Evolutionary conservation across 306 rosid genomes (phyloP).

Genomic region (Mimosa pudica): DNA sequence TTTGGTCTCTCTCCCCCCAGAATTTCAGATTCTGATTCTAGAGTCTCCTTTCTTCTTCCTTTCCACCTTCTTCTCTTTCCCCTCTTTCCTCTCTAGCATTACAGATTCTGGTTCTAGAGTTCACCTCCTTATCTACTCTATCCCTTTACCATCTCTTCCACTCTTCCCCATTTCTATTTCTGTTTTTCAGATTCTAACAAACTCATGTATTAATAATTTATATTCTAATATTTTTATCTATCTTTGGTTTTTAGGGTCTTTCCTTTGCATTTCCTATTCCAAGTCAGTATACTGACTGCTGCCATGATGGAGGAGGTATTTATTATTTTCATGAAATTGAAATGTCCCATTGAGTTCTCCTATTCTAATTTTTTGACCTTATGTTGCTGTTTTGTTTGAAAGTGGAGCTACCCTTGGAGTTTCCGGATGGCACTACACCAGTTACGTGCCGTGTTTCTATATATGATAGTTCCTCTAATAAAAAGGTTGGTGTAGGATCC

Average conservation of each 20-base stretch:
- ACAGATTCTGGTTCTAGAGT: no score
- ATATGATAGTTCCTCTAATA: conserved; percentile 82
- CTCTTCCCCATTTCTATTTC: no score
- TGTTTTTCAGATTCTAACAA: no score
- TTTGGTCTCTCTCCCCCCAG: no score
- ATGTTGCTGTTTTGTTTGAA: conserved; percentile 21
- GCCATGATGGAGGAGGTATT: conserved; percentile 88
- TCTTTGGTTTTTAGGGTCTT: conserved; percentile 67
- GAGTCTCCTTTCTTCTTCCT: no score
- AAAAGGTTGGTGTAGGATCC: conserved; percentile 92
- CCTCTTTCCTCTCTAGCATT: no score
- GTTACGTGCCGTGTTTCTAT: conserved; percentile 94
- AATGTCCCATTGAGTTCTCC: conserved; percentile 18
- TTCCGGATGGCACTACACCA: conserved; percentile 98
- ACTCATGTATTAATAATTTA: background rate
- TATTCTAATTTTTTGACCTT: conserved; percentile 32
- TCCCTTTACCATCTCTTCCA: no score
- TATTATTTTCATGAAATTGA: conserved; percentile 22
- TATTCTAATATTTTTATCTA: conserved; percentile 16
- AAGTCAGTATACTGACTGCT: conserved; percentile 82
- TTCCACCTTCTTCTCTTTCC: no score
- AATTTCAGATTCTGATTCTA: no score
- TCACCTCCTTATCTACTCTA: no score
- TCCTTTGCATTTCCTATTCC: conserved; percentile 99
- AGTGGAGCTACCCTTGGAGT: conserved; percentile 96